Percentiles rank a stretch among this genome's conserved stretches.
Conservation (phyloP, 352 stramenopile species). For the Pythium phragmiticola region DNA sequence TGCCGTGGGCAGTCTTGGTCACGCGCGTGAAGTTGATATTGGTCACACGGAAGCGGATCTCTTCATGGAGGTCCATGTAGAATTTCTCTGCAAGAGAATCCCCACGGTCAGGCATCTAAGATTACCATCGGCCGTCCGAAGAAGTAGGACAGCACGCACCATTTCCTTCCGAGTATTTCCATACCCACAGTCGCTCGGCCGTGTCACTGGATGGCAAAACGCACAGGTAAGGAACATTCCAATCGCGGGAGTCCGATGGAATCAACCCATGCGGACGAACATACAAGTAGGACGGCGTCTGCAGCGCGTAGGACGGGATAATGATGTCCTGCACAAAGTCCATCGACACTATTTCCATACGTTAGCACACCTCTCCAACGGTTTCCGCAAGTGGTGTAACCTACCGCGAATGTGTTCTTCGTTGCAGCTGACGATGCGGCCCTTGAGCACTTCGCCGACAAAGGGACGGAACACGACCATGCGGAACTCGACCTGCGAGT, state of each 20-base stretch:
- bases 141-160: constrained; percentile 24
- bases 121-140: not conserved
- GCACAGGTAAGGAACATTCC: not conserved
- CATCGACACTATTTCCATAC: constrained; percentile 60
- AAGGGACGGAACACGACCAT: constrained; percentile 89
- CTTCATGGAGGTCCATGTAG: constrained; percentile 87
- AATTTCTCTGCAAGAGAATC: constrained; percentile 54
- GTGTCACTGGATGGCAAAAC: constrained; percentile 45
- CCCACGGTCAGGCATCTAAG: not conserved
- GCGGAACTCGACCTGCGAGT: constrained; percentile 88
- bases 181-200: constrained; percentile 78
- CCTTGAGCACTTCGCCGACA: constrained; percentile 87
- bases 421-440: constrained; percentile 87
- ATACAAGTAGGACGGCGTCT: constrained; percentile 88
- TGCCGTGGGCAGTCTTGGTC: constrained; percentile 85
- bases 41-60: constrained; percentile 85
- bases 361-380: not conserved
- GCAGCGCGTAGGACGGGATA: constrained; percentile 85
- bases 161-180: constrained; percentile 86
- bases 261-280: not conserved
- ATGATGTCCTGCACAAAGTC: constrained; percentile 91
- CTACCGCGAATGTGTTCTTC: constrained; percentile 83
- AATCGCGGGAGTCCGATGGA: not conserved
- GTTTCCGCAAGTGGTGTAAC: not conserved
- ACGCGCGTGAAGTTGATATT: constrained; percentile 90